Evolutionary conservation across 2,329 filamentous ascomycete species (phyloP), one percentile per base, ranked within the genome.

Genomic region (Fusarium sp.): DNA sequence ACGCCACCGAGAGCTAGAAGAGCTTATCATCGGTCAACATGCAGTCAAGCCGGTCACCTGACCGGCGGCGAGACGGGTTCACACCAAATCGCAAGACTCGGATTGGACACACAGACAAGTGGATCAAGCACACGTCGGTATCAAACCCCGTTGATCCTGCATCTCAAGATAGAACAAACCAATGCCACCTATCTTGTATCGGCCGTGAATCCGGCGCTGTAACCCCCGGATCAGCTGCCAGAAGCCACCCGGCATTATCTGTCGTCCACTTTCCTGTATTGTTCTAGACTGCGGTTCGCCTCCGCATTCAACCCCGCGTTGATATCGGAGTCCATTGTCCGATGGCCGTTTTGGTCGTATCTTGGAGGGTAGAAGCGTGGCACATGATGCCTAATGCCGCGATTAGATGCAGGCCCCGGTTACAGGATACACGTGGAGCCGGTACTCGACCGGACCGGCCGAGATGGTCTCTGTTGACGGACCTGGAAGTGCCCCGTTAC

Each of bases 231-330:
- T 73, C 70, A 73, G 36, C 62, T 73, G 70, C 46, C 29, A 58
- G 40, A 66, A 73, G 57, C 66, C 62, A 62, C 59, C 46, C 53
- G 29, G 66, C 66, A 67, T 46, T 35, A 72, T 55, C 62, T 73
- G 71, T 67, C 53, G 36, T 24, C 24, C 56, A 56, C 63, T 68
- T 74, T 67, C 71, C 71, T 73, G 73, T 73, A 64, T 42, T 44
- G 71, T 36, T 73, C 70, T 73, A 73, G 71, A 65, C 33, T 42
- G 67, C 49, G 55, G 49, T 64, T 71, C 70, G 62, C 63, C 66
- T 72, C 66, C 70, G 70, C 70, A 73, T 73, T 49, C 35, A 38
- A 38, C 55, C 35, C 55, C 55, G 35, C 55, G 16, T 27, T 14
- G 12, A 57, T 24, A 57, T 14, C 55, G 55, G 55, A 57, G 20